A percentile compares a stretch with the other conserved stretches of the same genome.
Conservation (phyloP, 805 yeast genomes). For the Blastobotrys peoriensis region DNA sequence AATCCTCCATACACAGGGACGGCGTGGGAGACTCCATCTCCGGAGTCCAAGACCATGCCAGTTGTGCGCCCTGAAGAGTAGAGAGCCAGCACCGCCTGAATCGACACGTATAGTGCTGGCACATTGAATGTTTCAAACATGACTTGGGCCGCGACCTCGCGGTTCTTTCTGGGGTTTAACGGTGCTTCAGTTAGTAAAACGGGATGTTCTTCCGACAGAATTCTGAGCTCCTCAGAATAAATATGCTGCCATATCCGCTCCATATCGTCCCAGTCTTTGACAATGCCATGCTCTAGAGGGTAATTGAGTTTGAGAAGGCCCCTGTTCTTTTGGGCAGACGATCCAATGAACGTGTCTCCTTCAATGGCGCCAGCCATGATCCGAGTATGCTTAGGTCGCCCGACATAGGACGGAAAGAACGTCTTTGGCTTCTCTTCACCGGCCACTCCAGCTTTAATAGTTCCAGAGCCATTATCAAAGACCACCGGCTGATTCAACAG, state of each 20-base stretch:
- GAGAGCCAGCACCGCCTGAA: conserved; percentile 74
- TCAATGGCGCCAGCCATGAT: conserved; percentile 70
- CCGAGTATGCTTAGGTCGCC: conserved; percentile 77
- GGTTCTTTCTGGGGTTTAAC: conserved; percentile 57
- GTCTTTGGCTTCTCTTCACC: conserved; percentile 80
- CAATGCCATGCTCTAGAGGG: conserved; percentile 77
- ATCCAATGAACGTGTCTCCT: conserved; percentile 69
- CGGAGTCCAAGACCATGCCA: conserved; percentile 84
- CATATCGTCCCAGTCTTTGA: conserved; percentile 81
- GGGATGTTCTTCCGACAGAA: conserved; percentile 76
- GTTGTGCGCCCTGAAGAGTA: conserved; percentile 90
- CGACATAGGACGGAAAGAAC: conserved; percentile 60
- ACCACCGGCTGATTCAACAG: conserved; percentile 68
- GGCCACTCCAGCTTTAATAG: conserved; percentile 83
- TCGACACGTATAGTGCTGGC: conserved; percentile 66
- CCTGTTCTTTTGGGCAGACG: conserved; percentile 63
- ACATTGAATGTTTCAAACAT: conserved; percentile 67
- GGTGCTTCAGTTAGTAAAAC: conserved; percentile 86
- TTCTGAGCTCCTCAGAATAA: conserved; percentile 50
- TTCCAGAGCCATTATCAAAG: conserved; percentile 81
- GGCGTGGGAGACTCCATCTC: conserved; percentile 85
- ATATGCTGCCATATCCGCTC: conserved; percentile 73
- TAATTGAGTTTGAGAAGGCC: conserved; percentile 68
- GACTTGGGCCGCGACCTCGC: conserved; percentile 57
- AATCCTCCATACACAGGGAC: conserved; percentile 92